Conservation (phyloP, 2,329 filamentous ascomycete species). For the Fonsecaea pedrosoi region DNA sequence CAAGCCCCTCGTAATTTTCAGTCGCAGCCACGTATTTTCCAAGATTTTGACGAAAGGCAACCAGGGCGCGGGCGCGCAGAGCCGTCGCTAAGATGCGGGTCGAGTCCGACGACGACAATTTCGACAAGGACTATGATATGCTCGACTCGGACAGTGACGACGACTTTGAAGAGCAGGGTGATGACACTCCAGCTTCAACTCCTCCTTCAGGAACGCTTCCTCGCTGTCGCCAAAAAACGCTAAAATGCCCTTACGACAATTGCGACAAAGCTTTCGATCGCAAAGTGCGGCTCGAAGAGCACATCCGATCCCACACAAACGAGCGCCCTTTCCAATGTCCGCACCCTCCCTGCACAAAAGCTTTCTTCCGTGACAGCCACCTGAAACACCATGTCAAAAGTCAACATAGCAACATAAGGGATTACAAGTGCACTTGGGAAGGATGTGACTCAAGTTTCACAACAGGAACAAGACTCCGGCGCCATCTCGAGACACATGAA, state of each 20-base stretch:
- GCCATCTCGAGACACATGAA: conserved; percentile 79
- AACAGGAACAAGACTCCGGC: conserved; percentile 76
- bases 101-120: conserved; percentile 36
- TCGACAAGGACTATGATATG: conserved; percentile 35
- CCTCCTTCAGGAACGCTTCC: conserved; percentile 37
- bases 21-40: conserved; percentile 15
- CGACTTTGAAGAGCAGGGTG: conserved; percentile 21
- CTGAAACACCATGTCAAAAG: conserved; percentile 84
- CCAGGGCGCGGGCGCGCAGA: conserved; percentile 15
- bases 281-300: conserved; percentile 77
- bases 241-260: conserved; percentile 73
- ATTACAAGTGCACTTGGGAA: conserved; percentile 73
- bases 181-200: conserved; percentile 38
- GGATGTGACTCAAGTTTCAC: conserved; percentile 82
- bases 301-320: conserved; percentile 83
- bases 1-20: conserved; percentile 17
- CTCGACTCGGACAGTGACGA: conserved; percentile 33
- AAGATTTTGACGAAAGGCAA: conserved; percentile 18
- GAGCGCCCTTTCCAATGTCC: conserved; percentile 79
- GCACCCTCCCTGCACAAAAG: conserved; percentile 75
- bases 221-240: conserved; percentile 76
- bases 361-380: conserved; percentile 85
- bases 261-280: conserved; percentile 89
- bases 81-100: conserved; percentile 32
- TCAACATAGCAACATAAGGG: conserved; percentile 74